Base-by-base conservation (phyloP, 768 basidiomycete species). In the Pleurotus eryngii region DNA sequence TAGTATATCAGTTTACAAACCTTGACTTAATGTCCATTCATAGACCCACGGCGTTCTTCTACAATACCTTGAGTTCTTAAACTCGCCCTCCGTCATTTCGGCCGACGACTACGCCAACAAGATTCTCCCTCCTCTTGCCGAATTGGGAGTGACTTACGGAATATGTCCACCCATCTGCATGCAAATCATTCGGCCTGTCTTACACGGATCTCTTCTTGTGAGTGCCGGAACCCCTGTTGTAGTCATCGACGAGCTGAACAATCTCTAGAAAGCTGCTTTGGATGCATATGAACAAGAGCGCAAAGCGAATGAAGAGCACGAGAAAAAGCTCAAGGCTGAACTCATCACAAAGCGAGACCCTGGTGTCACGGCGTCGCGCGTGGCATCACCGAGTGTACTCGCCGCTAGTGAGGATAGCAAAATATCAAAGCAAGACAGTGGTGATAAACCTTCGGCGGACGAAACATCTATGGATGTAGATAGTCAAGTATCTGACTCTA, bases 11-110 rank as follows among this genome's bases (percentile, higher is more conserved):
- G 4, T 35, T 11, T 9, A 35, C 30, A 35, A 9, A 35, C 9
- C 30, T 35, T 35, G 30, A 9, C 11, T 11, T 11, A 30, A 35
- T 35, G 9, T 59, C 22, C 56, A 62, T 66, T 24, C 24, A 43
- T 70, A 97, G 95, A 92, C 86, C 6, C 95, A 98, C 61, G 94
- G 90, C 3, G 90, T 96, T 26, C 77, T 98, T 43, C 77, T 95
- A 53, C 97, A 98, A 77, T 97, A 94, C 69, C 71, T 95, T 57
- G 95, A 97, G 59, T 80, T 98, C 57, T 78, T 99, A 55, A 87
- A 86, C 11, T 84, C 88, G 17, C 85, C 89, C 9, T 73, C 79
- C 17, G 83, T 89, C 9, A 73, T 96, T 18, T 66, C 82, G 14
- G 72, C 87, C 0, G 79, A 86, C 56, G 89, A 92, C 55, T 95